phyloP scores from a whole-genome alignment of 1,284 basidiomycete genomes.

The Apiotrichum laibachii region DNA sequence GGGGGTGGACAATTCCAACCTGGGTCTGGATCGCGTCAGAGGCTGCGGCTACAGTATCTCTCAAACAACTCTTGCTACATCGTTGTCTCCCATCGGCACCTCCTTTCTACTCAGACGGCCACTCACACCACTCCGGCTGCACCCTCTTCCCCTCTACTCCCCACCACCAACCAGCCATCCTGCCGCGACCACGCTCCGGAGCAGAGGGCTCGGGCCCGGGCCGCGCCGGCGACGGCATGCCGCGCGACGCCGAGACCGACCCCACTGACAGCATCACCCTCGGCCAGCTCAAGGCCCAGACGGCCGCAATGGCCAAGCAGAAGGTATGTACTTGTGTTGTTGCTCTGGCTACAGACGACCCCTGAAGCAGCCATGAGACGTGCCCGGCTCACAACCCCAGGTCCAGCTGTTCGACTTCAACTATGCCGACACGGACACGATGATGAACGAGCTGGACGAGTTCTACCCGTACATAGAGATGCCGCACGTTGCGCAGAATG shows the following conservation, averaged over 20 bases:
- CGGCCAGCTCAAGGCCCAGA: conserved; percentile 35
- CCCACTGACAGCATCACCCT: conserved; percentile 35
- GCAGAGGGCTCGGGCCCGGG: conserved; percentile 14
- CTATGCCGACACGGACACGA: conserved; percentile 91
- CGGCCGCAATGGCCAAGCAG: conserved; percentile 27
- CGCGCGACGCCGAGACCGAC: conserved; percentile 15
- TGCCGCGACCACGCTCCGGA: conserved; percentile 19
- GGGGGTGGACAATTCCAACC: neutral
- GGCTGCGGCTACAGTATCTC: neutral
- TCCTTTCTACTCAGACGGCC: neutral
- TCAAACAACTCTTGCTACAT: too few species aligned
- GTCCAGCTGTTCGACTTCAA: conserved; percentile 85
- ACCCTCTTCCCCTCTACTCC: neutral
- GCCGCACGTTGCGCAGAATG: conserved; percentile 81
- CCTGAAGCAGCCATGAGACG: too few species aligned
- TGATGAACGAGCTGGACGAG: conserved; percentile 94
- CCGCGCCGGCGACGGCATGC: conserved; percentile 16
- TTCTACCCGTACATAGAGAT: conserved; percentile 98
- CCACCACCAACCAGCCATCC: neutral
- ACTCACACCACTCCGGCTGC: neutral
- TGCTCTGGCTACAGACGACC: neutral
- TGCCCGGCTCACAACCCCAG: conserved; percentile 21
- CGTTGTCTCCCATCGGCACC: neutral
- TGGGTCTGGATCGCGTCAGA: neutral
- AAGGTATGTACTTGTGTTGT: conserved; percentile 21